phyloP scores from a whole-genome alignment of 176 grass and related monocot genomes.

The Rhynchospora breviuscula region DNA sequence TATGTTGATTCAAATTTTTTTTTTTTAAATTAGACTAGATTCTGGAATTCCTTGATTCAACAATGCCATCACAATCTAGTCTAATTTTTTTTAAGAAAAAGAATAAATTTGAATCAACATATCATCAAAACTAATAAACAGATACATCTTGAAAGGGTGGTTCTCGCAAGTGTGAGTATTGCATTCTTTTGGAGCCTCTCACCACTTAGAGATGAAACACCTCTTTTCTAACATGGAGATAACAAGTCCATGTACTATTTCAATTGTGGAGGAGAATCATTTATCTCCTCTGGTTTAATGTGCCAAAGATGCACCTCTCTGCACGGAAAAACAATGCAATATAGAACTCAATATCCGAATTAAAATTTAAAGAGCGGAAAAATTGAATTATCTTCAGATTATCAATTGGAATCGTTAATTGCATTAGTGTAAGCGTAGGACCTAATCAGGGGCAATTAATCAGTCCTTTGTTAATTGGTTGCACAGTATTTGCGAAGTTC shows the following conservation, averaged over 20 bases:
- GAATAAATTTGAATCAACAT: neutral
- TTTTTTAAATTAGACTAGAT: too few species aligned
- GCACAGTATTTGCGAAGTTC: neutral
- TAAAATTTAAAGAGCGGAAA: neutral
- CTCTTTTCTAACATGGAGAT: constrained; percentile 56
- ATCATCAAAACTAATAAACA: neutral
- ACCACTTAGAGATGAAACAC: constrained; percentile 47
- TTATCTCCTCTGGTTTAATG: constrained; percentile 71
- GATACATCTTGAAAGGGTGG: constrained; percentile 97
- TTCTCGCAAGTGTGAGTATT: constrained; percentile 57
- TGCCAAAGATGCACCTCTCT: constrained; percentile 95
- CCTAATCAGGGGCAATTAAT: neutral
- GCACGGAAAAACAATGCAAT: constrained; percentile 10
- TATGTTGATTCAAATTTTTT: too few species aligned
- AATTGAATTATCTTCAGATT: neutral
- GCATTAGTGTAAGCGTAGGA: neutral
- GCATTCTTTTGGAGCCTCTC: constrained; percentile 49
- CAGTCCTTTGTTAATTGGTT: neutral
- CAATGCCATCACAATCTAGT: constrained; percentile 53
- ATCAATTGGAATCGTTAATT: neutral
- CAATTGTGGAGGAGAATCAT: constrained; percentile 43
- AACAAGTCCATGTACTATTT: constrained; percentile 71
- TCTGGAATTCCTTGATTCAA: too few species aligned
- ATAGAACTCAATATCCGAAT: neutral
- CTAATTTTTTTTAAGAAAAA: constrained; percentile 46